Base-by-base conservation (phyloP, 2,329 filamentous ascomycete species). In the Coniochaeta pulveracea region DNA sequence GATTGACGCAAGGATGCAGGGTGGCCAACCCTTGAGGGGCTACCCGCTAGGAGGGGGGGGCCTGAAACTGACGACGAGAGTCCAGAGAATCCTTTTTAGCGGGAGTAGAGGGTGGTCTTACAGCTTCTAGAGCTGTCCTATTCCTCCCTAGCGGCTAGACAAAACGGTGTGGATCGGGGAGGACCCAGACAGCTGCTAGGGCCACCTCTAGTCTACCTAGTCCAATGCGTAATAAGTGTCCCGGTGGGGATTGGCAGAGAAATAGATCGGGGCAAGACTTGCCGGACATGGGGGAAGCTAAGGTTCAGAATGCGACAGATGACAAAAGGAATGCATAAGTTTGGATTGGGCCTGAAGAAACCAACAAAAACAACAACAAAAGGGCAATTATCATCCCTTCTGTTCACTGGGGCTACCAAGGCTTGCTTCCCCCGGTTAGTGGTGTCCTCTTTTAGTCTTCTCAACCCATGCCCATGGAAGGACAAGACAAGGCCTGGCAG, bases 1-100 rank as follows among this genome's bases (percentile, higher is more conserved):
- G 54, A 58, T 55, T 54, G 52, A 47, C 47, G 50, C 51, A 51
- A 53, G 56, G 55, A 47, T 49, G 33, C n/a, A 17, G 22, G 19
- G 14, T 18, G 30, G 25, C 25, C 30, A 25, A 17, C 19, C 19
- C 21, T 19, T 11, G 21, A n/a, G 21, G 12, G 15, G 19, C 19
- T 24, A 24, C 21, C 19, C 28, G 28, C 21, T 15, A 22, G 14
- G 12, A 5, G 12, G 30, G 12, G 19, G 8, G 19, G 22, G 25
- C 30, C 30, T 33, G 21, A 22, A 33, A 17, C 19, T 33, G 5
- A n/a, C 19, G 30, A 25, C 16, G 18, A 21, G 22, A 19, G 18
- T 31, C n/a, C n/a, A n/a, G 22, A 31, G 11, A 12, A 10, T 4
- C 11, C 17, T 30, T 8, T 19, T 4, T 17, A 19, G 27, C 16